Base-by-base conservation (phyloP, 2,329 filamentous ascomycete genomes). In the Xylaria sp. region DNA sequence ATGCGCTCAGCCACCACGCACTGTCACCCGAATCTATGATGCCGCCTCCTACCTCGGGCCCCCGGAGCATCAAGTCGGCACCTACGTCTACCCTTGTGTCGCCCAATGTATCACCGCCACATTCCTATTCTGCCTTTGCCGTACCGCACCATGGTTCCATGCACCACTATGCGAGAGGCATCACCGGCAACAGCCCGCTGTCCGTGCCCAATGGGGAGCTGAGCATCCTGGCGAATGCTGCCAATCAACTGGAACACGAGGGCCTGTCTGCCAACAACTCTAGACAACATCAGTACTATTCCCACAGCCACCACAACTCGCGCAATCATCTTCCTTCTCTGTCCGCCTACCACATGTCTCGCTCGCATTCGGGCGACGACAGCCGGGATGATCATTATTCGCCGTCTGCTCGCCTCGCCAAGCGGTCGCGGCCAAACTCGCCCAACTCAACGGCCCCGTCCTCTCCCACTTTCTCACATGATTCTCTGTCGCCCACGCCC, bases 391-490 rank as follows among this genome's bases (percentile, higher is more conserved):
- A 95, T 77, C 92, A 91, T 74, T 95, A 94, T 79, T 82, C 84
- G 60, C 89, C 89, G 59, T 89, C 89, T 51, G 81, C 93, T 78
- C 87, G 92, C 68, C 89, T 91, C 75, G 88, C 92, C 31, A 98
- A 98, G 86, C 90, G 94, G 71, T 98, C 95, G 68, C 86, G 95
- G 74, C 95, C 96, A 51, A 96, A 94, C 80, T 97, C 95, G 42
- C 96, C 95, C 62, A 93, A 97, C 82, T 97, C 94, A 9, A 98
- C 95, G 2, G 95, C 95, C 57, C 96, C 96, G 23, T 97, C 95
- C 31, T 98, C 95, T 38, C 95, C 95, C 31, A 97, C 94, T 3
- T 97, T 97, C 80, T 97, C 95, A 2, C 94, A 97, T 82, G 94
- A 97, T 81, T 97, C 95, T 11, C 87, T 95, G 56, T 98, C 95